Percentiles rank a stretch among this genome's conserved stretches.
These are phyloP conservation scores for Sapria himalayana DNA, from an alignment of 345 rosid species.

Conservation along the genomic window DNA sequence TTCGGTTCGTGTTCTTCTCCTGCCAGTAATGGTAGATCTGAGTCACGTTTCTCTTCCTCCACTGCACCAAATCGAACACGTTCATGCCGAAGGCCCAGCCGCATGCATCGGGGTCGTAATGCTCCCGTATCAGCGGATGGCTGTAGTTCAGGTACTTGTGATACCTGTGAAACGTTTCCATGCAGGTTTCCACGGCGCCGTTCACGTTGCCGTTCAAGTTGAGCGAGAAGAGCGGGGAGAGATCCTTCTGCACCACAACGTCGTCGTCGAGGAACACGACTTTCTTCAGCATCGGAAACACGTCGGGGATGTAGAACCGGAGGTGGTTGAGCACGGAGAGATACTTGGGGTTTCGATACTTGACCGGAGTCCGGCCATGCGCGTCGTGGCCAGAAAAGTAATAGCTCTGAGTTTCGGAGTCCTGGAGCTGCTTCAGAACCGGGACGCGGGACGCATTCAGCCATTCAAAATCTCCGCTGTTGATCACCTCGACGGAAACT, in stretches of 20 bases:
- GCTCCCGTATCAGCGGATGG: constrained; percentile 50
- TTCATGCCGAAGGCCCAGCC: constrained; percentile 96
- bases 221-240: constrained; percentile 64
- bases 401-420: constrained; percentile 33
- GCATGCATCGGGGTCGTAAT: constrained; percentile 57
- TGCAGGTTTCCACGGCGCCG: constrained; percentile 88
- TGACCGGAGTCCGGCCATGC: constrained; percentile 20
- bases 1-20: constrained; percentile 64
- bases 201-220: constrained; percentile 80
- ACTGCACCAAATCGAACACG: constrained; percentile 71
- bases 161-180: constrained; percentile 78
- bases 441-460: constrained; percentile 58
- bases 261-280: constrained; percentile 74
- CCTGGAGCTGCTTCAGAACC: constrained; percentile 48
- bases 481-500: constrained; percentile 56
- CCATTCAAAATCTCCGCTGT: constrained; percentile 46
- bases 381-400: constrained; percentile 26
- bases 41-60: constrained; percentile 54
- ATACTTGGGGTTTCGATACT: constrained; percentile 41
- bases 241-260: constrained; percentile 87
- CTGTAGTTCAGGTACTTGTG: constrained; percentile 54
- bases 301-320: constrained; percentile 76
- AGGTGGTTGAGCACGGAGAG: constrained; percentile 61
- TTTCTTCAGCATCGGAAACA: constrained; percentile 68
- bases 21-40: constrained; percentile 28